phyloP scores from a whole-genome alignment of 1,284 basidiomycete species.

The Sanghuangporus sanghuang region DNA sequence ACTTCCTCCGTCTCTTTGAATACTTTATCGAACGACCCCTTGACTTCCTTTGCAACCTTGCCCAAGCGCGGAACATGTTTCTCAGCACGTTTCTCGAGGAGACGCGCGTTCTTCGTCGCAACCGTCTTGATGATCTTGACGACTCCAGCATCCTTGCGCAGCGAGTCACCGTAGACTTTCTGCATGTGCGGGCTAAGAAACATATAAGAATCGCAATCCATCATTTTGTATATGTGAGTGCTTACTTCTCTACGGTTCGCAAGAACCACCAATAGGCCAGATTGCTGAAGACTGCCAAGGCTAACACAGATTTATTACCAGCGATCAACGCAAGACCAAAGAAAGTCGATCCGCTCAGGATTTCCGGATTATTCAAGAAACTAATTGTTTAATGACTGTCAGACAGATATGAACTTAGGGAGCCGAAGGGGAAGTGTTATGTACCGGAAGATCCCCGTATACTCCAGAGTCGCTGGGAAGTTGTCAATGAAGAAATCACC shows the following conservation, averaged over 20 bases:
- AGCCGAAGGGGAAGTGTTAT: constrained; percentile 16
- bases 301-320: constrained; percentile 81
- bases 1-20: constrained; percentile 88
- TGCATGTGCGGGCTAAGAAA: constrained; percentile 87
- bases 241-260: constrained; percentile 81
- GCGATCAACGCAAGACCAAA: constrained; percentile 91
- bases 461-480: constrained; percentile 87
- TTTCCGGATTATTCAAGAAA: constrained; percentile 94
- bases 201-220: constrained; percentile 3
- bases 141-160: constrained; percentile 93
- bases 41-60: constrained; percentile 84
- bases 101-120: constrained; percentile 73
- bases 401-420: not conserved
- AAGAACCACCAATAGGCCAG: constrained; percentile 92
- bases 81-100: constrained; percentile 62
- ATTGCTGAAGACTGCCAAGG: constrained; percentile 82
- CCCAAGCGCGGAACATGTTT: constrained; percentile 71
- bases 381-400: constrained; percentile 27
- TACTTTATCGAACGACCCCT: constrained; percentile 91
- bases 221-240: not conserved
- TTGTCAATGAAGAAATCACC: constrained; percentile 98
- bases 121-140: constrained; percentile 95
- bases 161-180: constrained; percentile 87
- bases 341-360: constrained; percentile 93
- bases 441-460: constrained; percentile 92